Evolutionary conservation across 306 rosid species (phyloP), one percentile per base, ranked within the genome.

Genomic region (Fragaria vesca): DNA sequence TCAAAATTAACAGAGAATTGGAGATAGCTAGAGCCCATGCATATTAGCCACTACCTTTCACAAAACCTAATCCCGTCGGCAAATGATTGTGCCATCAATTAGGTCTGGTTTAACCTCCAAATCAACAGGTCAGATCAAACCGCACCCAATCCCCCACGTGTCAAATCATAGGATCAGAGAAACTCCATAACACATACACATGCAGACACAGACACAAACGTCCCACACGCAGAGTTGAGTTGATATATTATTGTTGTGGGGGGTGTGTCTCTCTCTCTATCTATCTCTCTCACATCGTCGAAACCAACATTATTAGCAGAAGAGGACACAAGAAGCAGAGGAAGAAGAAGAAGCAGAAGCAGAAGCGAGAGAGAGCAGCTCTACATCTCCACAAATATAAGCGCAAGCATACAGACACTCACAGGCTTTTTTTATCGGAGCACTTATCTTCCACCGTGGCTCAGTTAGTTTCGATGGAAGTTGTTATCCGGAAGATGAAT

Each of bases 211-310:
- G 66, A 80, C 84, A 87, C 84, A 87, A 82, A 70, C 89, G 75
- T 83, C 87, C 87, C 80, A 74, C 80, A 74, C 78, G 70, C 65
- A 60, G 45, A 8, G 42, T 6, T 42, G 45, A 8, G 55, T 78
- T 77, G 75, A 78, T 83, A 87, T 90, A 91, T 91, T 88, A 94
- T 90, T 89, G 93, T 43, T 38, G 78, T 66, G 52, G 84, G 78
- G 76, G 81, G 78, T 78, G 45, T 40, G 51, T 87, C 87, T 80
- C 87, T 76, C 72, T 61, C 60, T 54, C 60, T 54, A 24, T 13
- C 79, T 74, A 72, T 67, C 50, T 57, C 57, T 87, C 88, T 81
- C 88, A 66, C 76, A 52, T 78, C 79, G 75, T 43, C 78, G 83
- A 65, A 74, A 81, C 82, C 80, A 79, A 86, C 57, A 66, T 87